Base-by-base conservation (phyloP, 345 rosid genomes). In the Triadica sebifera region DNA sequence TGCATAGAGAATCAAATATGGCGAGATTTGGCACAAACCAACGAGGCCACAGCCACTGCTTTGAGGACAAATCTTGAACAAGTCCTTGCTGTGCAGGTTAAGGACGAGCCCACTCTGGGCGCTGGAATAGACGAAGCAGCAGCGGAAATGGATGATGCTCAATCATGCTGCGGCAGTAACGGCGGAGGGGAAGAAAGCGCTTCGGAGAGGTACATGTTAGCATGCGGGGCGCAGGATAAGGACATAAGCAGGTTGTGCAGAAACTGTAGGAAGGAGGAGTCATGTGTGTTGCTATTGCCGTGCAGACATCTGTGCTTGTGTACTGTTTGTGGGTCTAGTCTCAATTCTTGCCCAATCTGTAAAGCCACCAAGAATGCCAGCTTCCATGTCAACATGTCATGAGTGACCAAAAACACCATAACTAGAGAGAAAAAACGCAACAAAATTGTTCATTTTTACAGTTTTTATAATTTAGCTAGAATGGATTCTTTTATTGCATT, bases 301-400 rank as follows among this genome's bases (percentile, higher is more conserved):
- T 93, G 98, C 76, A 83, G 98, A 86, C 98, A 93, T 75, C 72
- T 93, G 75, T 89, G 96, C 78, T 63, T 93, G 81, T 90, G 94
- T 74, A 85, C 88, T 49, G 78, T 47, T 0, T 90, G 96, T 53
- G 96, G 88, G 79, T 88, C 89, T 43, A 79, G 61, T 55, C 81
- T 85, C 13, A 85, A 86, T 74, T 70, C 83, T 78, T 93, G 98
- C 84, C 96, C 94, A 6, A 69, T 93, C 43, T 93, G 98, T 89
- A 85, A 80, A 65, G 81, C 94, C 65, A 57, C 87, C 13, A 87
- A 87, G 82, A 83, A 84, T 50, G 91, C 84, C 53, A 89, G 89
- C 68, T 87, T 90, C 65, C 94, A 88, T 84, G 86, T 93, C 59
- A 89, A 90, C 81, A 64, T 88, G 86, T 84, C 91, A 24, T 85